Evolutionary conservation across 2,329 filamentous ascomycete genomes (phyloP).

Genomic region (Claviceps citrina): DNA sequence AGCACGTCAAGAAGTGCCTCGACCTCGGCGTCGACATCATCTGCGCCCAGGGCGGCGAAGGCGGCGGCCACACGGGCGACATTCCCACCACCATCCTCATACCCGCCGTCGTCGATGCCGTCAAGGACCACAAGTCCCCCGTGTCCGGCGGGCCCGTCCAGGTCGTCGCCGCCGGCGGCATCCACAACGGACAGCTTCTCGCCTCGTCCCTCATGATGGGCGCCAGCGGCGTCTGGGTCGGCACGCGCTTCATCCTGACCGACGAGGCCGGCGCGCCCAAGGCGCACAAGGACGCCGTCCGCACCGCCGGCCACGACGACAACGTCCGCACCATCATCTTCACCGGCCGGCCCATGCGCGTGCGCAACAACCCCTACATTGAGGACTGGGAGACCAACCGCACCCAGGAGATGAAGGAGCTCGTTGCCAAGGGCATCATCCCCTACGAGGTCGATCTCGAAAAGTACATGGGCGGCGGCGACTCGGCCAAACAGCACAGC

Average conservation of each 20-base stretch:
- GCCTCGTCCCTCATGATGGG: conserved; percentile 87
- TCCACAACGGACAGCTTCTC: conserved; percentile 81
- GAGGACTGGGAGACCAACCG: conserved; percentile 93
- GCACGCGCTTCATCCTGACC: conserved; percentile 84
- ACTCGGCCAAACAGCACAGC: conserved; percentile 44
- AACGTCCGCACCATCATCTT: conserved; percentile 97
- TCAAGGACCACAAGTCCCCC: conserved; percentile 67
- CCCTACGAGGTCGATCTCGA: conserved; percentile 92
- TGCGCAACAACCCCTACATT: conserved; percentile 89
- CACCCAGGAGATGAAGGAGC: conserved; percentile 74
- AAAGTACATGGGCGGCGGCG: conserved; percentile 48
- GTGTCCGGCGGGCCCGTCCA: conserved; percentile 78
- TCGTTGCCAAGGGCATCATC: conserved; percentile 77
- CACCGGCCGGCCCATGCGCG: conserved; percentile 86
- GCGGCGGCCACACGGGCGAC: conserved; percentile 90
- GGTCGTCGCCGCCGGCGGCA: conserved; percentile 84
- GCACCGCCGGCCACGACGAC: conserved; percentile 83
- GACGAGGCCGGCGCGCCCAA: conserved; percentile 90
- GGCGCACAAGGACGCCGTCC: conserved; percentile 88
- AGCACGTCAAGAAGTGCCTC: conserved; percentile 94
- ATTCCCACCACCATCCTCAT: conserved; percentile 86
- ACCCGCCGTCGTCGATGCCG: conserved; percentile 73
- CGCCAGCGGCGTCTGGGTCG: conserved; percentile 86
- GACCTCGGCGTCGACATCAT: conserved; percentile 89
- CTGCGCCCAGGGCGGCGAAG: conserved; percentile 95